Conservation (phyloP, 768 basidiomycete genomes). For the Calocybe cyanea region DNA sequence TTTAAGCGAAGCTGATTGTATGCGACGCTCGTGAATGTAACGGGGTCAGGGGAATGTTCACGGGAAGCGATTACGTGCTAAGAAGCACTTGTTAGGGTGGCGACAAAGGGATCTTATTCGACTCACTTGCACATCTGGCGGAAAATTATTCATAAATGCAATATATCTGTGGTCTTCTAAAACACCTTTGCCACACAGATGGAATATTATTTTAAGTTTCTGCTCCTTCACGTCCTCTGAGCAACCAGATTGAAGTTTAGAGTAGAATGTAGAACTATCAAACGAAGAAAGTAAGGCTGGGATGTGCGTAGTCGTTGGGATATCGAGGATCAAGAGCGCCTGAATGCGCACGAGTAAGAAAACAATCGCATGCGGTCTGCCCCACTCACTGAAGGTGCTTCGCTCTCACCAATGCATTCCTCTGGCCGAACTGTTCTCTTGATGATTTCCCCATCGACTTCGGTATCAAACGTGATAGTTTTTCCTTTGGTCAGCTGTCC, state of each 20-base stretch:
- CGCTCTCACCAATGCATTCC: slow-evolving; percentile 54
- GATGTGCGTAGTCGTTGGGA: slow-evolving; percentile 60
- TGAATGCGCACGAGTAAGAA: slow-evolving; percentile 20
- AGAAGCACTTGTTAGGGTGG: background rate
- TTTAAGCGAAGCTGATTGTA: slow-evolving; percentile 70
- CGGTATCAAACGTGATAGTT: slow-evolving; percentile 51
- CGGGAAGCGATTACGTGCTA: slow-evolving; percentile 78
- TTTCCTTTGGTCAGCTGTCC: slow-evolving; percentile 62
- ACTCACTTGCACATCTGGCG: slow-evolving; percentile 57
- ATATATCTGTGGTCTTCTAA: slow-evolving; percentile 67
- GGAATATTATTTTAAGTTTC: slow-evolving; percentile 55
- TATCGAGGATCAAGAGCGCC: slow-evolving; percentile 68
- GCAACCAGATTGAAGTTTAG: slow-evolving; percentile 41
- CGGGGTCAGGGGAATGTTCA: slow-evolving; percentile 54
- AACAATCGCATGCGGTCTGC: background rate
- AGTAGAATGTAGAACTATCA: slow-evolving; percentile 41
- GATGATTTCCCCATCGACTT: slow-evolving; percentile 36
- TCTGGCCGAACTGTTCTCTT: slow-evolving; percentile 54
- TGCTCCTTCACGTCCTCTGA: slow-evolving; percentile 38
- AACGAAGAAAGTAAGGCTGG: slow-evolving; percentile 47
- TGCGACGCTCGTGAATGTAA: slow-evolving; percentile 73
- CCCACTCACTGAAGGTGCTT: slow-evolving; percentile 39
- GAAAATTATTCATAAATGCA: slow-evolving; percentile 69
- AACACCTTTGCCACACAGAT: slow-evolving; percentile 69
- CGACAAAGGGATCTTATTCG: slow-evolving; percentile 8